Evolutionary conservation across 176 grass and related monocot genomes (phyloP).

Genomic region (Avena atlantica): DNA sequence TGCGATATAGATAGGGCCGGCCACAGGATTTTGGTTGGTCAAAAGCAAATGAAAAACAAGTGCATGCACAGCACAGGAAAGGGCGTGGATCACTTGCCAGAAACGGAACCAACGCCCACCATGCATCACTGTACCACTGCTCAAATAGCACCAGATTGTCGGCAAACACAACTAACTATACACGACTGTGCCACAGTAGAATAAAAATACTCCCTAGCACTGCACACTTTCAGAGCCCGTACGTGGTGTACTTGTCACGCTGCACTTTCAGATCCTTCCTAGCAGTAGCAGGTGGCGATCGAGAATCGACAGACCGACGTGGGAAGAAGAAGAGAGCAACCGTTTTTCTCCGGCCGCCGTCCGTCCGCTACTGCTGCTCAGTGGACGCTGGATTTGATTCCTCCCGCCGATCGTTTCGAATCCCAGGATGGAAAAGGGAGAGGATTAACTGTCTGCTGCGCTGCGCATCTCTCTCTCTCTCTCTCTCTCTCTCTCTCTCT

Average conservation of each 20-base stretch:
- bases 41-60: conserved; percentile 45
- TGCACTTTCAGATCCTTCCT: conserved; percentile 44
- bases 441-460: conserved; percentile 11
- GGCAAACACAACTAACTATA: conserved; percentile 30
- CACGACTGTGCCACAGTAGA: conserved; percentile 6
- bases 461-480: neutral
- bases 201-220: neutral
- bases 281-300: neutral
- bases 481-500: too few relatives aligned
- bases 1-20: conserved; percentile 9
- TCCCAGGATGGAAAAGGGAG: conserved; percentile 21
- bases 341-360: conserved; percentile 32
- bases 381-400: conserved; percentile 54
- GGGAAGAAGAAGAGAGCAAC: conserved; percentile 16
- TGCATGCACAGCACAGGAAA: conserved; percentile 24
- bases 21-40: conserved; percentile 37
- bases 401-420: conserved; percentile 35
- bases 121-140: conserved; percentile 20
- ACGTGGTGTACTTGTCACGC: conserved; percentile 40
- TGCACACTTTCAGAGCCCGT: neutral
- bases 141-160: conserved; percentile 27
- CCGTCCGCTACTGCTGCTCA: conserved; percentile 10
- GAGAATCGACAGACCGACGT: conserved; percentile 31
- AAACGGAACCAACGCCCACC: conserved; percentile 40
- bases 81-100: conserved; percentile 14